phyloP scores from a whole-genome alignment of 2,329 filamentous ascomycete species.

The Phoma sp. region DNA sequence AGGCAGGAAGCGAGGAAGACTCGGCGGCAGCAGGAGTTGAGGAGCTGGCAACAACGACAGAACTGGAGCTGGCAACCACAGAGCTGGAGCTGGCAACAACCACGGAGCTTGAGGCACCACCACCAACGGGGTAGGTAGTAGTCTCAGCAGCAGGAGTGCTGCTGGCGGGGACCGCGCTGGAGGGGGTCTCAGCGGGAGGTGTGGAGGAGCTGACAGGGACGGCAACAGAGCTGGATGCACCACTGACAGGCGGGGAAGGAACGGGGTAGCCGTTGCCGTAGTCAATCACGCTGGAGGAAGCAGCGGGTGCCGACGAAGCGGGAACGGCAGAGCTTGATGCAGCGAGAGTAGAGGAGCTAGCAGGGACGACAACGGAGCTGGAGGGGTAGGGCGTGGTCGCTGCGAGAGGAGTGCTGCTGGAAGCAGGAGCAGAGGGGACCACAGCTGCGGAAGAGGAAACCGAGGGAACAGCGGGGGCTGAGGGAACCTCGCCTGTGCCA shows the following conservation, averaged over 20 bases:
- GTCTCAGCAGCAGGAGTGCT: slow-evolving; percentile 14
- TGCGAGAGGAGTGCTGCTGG: slow-evolving; percentile 15
- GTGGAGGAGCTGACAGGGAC: slow-evolving; percentile 5
- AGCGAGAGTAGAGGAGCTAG: slow-evolving; percentile 16
- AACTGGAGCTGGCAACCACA: neutral
- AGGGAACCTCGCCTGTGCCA: slow-evolving; percentile 16
- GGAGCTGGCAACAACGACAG: slow-evolving; percentile 1
- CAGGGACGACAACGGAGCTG: neutral
- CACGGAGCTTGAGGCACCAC: slow-evolving; percentile 6
- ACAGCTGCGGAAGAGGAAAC: slow-evolving; percentile 4
- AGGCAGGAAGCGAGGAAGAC: neutral
- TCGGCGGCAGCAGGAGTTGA: slow-evolving; percentile 5
- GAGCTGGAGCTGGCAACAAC: slow-evolving; percentile 3
- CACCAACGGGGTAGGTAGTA: slow-evolving; percentile 4
- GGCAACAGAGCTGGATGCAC: slow-evolving; percentile 11
- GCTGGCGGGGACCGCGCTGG: slow-evolving; percentile 5
- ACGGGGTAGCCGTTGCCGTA: slow-evolving; percentile 17
- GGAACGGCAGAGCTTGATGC: slow-evolving; percentile 14
- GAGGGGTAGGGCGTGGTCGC: slow-evolving; percentile 11
- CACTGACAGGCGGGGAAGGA: slow-evolving; percentile 13
- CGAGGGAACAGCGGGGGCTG: slow-evolving; percentile 10
- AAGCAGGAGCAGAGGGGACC: slow-evolving; percentile 3
- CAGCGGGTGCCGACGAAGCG: slow-evolving; percentile 16
- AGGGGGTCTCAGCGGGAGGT: neutral
- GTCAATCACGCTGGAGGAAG: slow-evolving; percentile 9